These are phyloP conservation scores for Endoconidiophora laricicola DNA, from an alignment of 2,329 filamentous ascomycete genomes.

Conservation along the genomic window DNA sequence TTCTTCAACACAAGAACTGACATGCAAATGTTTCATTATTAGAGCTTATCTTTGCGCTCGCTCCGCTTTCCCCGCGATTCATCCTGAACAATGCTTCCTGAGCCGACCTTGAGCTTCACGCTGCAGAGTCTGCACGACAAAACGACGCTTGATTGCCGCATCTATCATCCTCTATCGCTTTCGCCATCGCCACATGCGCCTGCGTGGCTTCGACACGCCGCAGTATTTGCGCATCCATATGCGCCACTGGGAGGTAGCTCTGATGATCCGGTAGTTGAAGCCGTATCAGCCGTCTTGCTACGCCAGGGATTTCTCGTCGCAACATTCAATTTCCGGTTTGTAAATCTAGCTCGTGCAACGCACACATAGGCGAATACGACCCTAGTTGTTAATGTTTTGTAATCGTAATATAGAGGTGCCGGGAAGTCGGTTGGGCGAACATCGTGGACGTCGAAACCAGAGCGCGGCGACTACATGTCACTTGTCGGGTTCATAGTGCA, in stretches of 20 bases:
- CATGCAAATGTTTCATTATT: not conserved
- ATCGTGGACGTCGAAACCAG: conserved; percentile 72
- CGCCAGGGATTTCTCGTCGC: conserved; percentile 56
- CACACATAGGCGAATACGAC: no score
- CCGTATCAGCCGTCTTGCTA: conserved; percentile 48
- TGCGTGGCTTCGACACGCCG: conserved; percentile 32
- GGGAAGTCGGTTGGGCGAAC: conserved; percentile 58
- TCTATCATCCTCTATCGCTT: conserved; percentile 53
- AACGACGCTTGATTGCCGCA: conserved; percentile 57
- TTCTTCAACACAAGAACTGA: not conserved
- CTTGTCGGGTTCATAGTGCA: conserved; percentile 64
- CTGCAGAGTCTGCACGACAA: conserved; percentile 72
- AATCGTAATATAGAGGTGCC: conserved; percentile 45
- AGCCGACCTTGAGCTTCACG: conserved; percentile 23
- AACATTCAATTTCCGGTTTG: conserved; percentile 79
- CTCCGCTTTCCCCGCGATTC: not conserved
- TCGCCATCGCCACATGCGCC: conserved; percentile 19
- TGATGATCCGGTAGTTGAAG: conserved; percentile 65
- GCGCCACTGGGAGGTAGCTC: conserved; percentile 71
- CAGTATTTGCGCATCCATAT: conserved; percentile 77
- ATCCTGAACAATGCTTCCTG: conserved; percentile 4
- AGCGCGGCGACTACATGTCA: conserved; percentile 67
- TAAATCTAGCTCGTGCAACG: not conserved
- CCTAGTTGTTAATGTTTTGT: not conserved
- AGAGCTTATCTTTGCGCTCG: no score